phyloP scores from a whole-genome alignment of 2,329 filamentous ascomycete genomes.

The Curvularia eragrostidis region DNA sequence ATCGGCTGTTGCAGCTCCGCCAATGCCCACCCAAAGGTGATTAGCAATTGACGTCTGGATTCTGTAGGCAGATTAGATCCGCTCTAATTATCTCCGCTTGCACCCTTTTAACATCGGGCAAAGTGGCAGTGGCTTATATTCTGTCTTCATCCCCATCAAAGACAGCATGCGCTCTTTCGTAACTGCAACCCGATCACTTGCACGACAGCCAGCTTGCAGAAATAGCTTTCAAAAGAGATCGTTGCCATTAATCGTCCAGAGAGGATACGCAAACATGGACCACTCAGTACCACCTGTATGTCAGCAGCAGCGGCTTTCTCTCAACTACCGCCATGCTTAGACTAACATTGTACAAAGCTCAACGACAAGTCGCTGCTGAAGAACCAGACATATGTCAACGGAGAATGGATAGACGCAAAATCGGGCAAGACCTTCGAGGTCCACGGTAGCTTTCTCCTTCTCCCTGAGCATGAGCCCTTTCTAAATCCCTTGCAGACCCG shows the following conservation, averaged over 20 bases:
- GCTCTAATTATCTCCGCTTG: constrained; percentile 9
- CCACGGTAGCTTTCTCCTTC: constrained; percentile 49
- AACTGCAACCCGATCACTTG: constrained; percentile 40
- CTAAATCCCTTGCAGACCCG: constrained; percentile 66
- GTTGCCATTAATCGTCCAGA: constrained; percentile 46
- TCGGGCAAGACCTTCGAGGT: constrained; percentile 94
- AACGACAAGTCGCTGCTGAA: constrained; percentile 73
- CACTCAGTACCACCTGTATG: constrained; percentile 52
- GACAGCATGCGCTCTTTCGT: constrained; percentile 45
- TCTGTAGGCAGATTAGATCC: constrained; percentile 3
- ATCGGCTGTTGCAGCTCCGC: constrained; percentile 11
- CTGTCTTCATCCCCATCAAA: constrained; percentile 3
- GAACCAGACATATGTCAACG: constrained; percentile 85
- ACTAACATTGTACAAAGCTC: constrained; percentile 46
- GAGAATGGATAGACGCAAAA: constrained; percentile 84
- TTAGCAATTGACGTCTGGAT: constrained; percentile 12
- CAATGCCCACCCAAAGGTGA: constrained; percentile 1
- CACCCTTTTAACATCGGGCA: constrained; percentile 7
- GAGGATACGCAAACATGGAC: constrained; percentile 53
- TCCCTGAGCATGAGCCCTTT: not conserved
- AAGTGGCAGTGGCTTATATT: constrained; percentile 10
- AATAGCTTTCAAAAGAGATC: constrained; percentile 42
- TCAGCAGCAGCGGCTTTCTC: constrained; percentile 1
- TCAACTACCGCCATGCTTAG: not conserved
- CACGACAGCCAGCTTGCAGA: constrained; percentile 38